Base-by-base conservation (phyloP, 305 asterid genomes). In the Fraxinus velutina region DNA sequence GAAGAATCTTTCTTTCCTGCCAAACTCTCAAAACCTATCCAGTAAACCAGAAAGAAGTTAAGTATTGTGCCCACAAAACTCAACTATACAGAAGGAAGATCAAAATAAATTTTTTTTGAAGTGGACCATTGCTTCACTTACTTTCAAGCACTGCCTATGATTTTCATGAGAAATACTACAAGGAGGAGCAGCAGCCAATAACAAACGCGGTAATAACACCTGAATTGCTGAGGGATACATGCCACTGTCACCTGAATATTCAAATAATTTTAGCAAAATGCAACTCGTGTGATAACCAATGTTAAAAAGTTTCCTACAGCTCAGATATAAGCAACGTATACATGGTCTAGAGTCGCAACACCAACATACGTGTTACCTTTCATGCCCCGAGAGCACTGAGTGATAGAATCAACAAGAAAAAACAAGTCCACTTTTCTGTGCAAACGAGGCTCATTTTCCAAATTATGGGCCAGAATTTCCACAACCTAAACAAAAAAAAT, bases 121-220 rank as follows among this genome's bases (percentile, higher is more conserved):
- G 10, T 19, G 72, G 42, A 70, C 37, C 64, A 78, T 21, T 47
- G 72, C 71, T 79, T 75, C 82, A 86, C 97, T 84, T 84, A 90
- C 98, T 87, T 94, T 93, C 91, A 94, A 87, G 80, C 98, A 94
- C 84, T 94, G 98, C 85, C 92, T 90, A 80, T 90, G 97, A 87
- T 94, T 93, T 85, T 94, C 98, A 81, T 76, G 94, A 79, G 91
- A 89, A 87, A 88, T 89, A 84, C 91, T 88, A 82, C 96, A 89
- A 80, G 96, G 94, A 80, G 97, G 97, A 79, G 96, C 97, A 85
- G 98, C 96, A 81, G 97, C 98, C 74, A 92, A 86, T 83, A 94
- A 78, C 71, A 94, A 86, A 62, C 97, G 97, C 44, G 94, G 96
- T 86, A 94, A 85, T 64, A 90, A 84, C 9, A 91, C 91, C 86